Evolutionary conservation across 306 rosid genomes (phyloP), one percentile per base, ranked within the genome.

Genomic region (Cicer cuneatum): DNA sequence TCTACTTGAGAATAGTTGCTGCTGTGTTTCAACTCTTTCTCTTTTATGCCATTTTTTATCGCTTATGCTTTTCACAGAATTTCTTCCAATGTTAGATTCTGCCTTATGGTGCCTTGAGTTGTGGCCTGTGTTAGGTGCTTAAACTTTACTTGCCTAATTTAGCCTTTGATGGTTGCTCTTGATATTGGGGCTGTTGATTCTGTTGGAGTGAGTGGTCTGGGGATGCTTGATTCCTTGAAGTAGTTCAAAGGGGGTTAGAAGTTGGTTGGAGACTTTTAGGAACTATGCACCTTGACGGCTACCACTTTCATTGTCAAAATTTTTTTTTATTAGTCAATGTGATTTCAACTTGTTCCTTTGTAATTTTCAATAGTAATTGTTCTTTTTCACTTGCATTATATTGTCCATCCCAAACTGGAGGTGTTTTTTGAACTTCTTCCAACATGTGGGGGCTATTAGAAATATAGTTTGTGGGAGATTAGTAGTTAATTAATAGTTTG

Each of bases 181-280:
- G 4, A 57, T 57, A 24, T 10, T 24, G 5, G 63, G 40, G 14
- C 10, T 57, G 8, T 57, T 6, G 14, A 19, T 19, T 19, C 5
- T 8, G 35, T 18, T 8, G 2, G 13, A 54, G 61, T 54, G 13
- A 54, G 61, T 54, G 61, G 19, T 54, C 37, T 10, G 7, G 35
- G 9, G 35, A 54, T 1, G 61, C n/a, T 19, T 10, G 35, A 29
- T 29, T 29, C 35, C 35, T 29, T 29, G 2, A 54, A 54, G 37
- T 54, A 54, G 61, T 54, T 54, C 35, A 54, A 19, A 54, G 19
- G 61, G 61, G 61, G 37, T 35, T 21, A 10, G 33, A 54, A 54
- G 61, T 19, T 18, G 37, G 37, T 21, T 21, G 7, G 21, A 9
- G 1, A 21, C 12, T 19, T 19, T 54, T n/a, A 19, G 61, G 13